Base-by-base conservation (phyloP, 2,329 filamentous ascomycete genomes). In the Fusarium liriodendri region DNA sequence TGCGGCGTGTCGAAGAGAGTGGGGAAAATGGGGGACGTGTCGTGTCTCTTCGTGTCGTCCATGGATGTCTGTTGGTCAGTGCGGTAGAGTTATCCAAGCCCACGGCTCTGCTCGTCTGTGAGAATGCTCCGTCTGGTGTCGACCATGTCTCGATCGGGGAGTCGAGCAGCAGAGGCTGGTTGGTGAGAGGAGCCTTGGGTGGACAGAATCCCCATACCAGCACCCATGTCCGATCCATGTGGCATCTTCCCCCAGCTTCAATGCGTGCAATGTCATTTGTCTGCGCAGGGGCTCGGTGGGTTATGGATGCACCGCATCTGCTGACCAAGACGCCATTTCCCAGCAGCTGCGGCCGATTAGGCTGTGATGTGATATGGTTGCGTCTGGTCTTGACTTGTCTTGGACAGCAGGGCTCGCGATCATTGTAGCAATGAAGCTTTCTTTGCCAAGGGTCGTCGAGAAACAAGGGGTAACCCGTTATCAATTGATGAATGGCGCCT, bases 141-240 rank as follows among this genome's bases (percentile, higher is more conserved):
- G 22, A 37, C 32, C 18, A 25, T 38, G 37, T 47, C 27, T 25
- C 47, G 29, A 54, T 61, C 45, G 27, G 45, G 55, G 55, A 62
- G 13, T 22, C 33, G 32, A 60, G 20, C 29, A 42, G n/a, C 20
- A 54, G 40, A 35, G 25, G 32, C 25, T 58, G 20, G 45, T 59
- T 32, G 45, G 60, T 60, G 58, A 47, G 16, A 57, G 58, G 52
- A 47, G 20, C 29, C 59, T 61, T 64, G 59, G 58, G 32, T 33
- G 33, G 25, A 64, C 37, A 27, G 29, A 50, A 38, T 72, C 69
- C 71, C 70, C 70, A 67, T 69, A 73, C 35, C 27, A 47, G n/a
- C 27, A 73, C 72, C 72, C 72, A 66, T 74, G 69, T 62, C 60
- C 63, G 38, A 69, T 69, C 68, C 62, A 66, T 75, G 62, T 67